Conservation (phyloP, 139 green algal genomes). For the Choricystis sp. region DNA sequence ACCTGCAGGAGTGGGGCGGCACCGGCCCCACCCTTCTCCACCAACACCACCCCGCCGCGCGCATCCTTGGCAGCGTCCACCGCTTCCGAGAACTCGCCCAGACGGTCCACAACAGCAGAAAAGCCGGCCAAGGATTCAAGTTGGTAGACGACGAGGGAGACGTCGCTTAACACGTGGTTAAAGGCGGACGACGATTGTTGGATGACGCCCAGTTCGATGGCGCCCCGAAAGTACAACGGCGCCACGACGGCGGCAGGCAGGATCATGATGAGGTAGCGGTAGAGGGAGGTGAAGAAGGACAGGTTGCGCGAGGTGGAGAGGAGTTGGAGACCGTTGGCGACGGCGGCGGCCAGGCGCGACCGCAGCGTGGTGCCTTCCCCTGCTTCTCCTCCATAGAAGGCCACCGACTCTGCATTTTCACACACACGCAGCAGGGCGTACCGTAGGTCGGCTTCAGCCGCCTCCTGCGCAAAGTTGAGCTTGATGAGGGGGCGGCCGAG, state of each 20-base stretch:
- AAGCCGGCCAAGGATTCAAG: constrained; percentile 82
- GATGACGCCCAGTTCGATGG: constrained; percentile 98
- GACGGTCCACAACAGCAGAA: constrained; percentile 74
- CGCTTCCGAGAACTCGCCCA: constrained; percentile 67
- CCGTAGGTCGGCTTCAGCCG: constrained; percentile 70
- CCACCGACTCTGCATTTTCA: constrained; percentile 90
- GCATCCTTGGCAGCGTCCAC: constrained; percentile 21
- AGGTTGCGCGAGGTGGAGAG: constrained; percentile 74
- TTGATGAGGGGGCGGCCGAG: constrained; percentile 63
- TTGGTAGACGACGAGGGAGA: constrained; percentile 88
- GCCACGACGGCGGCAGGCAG: constrained; percentile 92
- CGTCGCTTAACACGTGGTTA: constrained; percentile 89
- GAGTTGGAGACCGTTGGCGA: constrained; percentile 70
- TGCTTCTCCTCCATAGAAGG: constrained; percentile 76
- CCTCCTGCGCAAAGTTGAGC: constrained; percentile 96
- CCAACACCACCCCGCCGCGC: too few species aligned
- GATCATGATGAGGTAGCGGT: constrained; percentile 52
- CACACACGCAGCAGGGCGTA: constrained; percentile 77
- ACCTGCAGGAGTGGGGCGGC: background rate
- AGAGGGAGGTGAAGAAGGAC: constrained; percentile 94
- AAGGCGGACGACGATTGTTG: constrained; percentile 89
- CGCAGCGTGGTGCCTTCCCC: constrained; percentile 22
- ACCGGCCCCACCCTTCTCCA: too few species aligned
- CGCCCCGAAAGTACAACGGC: constrained; percentile 85
- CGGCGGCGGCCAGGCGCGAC: constrained; percentile 35